These are phyloP conservation scores for Ceratobasidium sp. DNA, from an alignment of 1,284 basidiomycete species.

Conservation along the genomic window DNA sequence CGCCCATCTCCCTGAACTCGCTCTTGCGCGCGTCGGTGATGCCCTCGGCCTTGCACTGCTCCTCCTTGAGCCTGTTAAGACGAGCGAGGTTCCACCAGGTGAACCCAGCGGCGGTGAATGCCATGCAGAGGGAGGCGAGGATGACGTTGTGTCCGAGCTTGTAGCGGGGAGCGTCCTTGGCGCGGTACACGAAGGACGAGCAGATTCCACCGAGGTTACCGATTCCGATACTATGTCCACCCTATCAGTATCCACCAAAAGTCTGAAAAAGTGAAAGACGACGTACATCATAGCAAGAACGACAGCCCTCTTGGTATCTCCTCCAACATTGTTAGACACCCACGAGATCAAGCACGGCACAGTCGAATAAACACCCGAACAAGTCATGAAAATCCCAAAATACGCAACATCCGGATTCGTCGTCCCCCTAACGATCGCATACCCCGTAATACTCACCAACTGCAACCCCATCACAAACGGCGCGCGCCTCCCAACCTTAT, in stretches of 20 bases:
- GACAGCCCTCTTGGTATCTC: slow-evolving; percentile 64
- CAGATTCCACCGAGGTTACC: slow-evolving; percentile 53
- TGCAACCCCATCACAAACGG: slow-evolving; percentile 42
- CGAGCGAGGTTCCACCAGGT: slow-evolving; percentile 36
- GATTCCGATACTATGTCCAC: not conserved
- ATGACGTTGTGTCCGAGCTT: slow-evolving; percentile 62
- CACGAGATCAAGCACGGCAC: slow-evolving; percentile 61
- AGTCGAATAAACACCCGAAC: slow-evolving; percentile 42
- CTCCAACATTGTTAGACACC: slow-evolving; percentile 67
- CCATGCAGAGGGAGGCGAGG: slow-evolving; percentile 61
- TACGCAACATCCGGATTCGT: slow-evolving; percentile 56
- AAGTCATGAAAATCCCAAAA: slow-evolving; percentile 60
- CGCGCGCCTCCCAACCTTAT: slow-evolving; percentile 42
- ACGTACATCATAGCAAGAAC: slow-evolving; percentile 61
- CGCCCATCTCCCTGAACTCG: slow-evolving; percentile 60
- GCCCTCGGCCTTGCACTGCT: slow-evolving; percentile 54
- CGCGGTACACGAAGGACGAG: slow-evolving; percentile 58
- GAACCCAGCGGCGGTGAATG: slow-evolving; percentile 59
- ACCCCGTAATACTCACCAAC: slow-evolving; percentile 40
- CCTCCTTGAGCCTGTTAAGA: slow-evolving; percentile 59
- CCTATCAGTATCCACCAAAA: not conserved
- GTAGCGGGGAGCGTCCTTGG: slow-evolving; percentile 59
- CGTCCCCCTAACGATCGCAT: slow-evolving; percentile 43
- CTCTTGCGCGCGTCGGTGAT: slow-evolving; percentile 55
- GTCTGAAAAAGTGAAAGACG: not conserved